These are phyloP conservation scores for Ogataea populi-albae DNA, from an alignment of 805 yeast species.

Conservation along the genomic window DNA sequence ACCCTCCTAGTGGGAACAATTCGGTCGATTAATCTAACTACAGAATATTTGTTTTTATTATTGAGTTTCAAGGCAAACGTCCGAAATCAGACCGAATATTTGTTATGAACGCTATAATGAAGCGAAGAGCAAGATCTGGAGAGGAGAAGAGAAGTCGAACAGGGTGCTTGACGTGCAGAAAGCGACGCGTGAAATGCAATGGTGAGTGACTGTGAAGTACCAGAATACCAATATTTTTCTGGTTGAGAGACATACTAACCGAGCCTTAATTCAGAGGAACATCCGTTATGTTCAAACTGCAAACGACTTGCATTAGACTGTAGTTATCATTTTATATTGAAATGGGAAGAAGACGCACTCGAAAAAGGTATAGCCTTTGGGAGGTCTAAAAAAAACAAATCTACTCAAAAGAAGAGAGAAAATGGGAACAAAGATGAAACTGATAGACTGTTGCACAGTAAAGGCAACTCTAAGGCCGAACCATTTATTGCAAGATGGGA, in stretches of 20 bases:
- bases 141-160: conserved; percentile 33
- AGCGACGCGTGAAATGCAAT: conserved; percentile 48
- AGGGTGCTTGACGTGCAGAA: conserved; percentile 51
- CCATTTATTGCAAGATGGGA: too few species aligned
- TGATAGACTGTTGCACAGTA: too few species aligned
- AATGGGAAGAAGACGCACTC: conserved; percentile 39
- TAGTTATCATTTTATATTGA: conserved; percentile 11
- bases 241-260: neutral
- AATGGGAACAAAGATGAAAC: too few species aligned
- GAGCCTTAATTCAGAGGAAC: conserved; percentile 21
- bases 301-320: conserved; percentile 23
- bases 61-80: neutral
- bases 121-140: conserved; percentile 1
- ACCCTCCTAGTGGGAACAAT: neutral
- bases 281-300: conserved; percentile 34
- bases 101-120: neutral
- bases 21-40: neutral
- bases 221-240: neutral
- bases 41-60: neutral
- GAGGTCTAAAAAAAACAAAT: too few species aligned
- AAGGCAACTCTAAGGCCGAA: too few species aligned
- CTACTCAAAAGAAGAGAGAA: too few species aligned
- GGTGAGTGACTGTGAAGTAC: conserved; percentile 19
- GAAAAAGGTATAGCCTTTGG: conserved; percentile 37
- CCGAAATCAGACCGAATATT: neutral